phyloP scores from a whole-genome alignment of 2,329 filamentous ascomycete species.

The Talaromyces albobiverticillius region DNA sequence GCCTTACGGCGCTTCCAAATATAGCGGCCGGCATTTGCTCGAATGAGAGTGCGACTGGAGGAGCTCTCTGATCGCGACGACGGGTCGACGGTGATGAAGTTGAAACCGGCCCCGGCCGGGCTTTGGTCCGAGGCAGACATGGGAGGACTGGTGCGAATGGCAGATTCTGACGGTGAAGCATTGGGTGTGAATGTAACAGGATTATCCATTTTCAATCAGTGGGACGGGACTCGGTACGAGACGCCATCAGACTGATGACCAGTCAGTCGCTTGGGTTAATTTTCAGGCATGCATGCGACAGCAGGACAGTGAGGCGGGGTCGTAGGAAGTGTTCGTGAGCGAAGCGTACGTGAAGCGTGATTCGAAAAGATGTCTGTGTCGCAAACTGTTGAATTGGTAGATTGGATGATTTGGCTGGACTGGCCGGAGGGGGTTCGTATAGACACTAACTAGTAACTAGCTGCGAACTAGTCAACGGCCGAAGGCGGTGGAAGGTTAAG shows the following conservation, averaged over 20 bases:
- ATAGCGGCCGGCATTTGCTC: constrained; percentile 25
- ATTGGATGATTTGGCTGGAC: no score
- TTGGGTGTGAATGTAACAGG: constrained; percentile 7
- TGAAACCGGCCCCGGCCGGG: constrained; percentile 10
- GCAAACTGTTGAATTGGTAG: no score
- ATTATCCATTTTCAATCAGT: constrained; percentile 13
- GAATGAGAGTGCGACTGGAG: constrained; percentile 21
- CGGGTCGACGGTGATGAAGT: constrained; percentile 17
- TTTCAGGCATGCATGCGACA: constrained; percentile 1
- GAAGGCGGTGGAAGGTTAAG: no score
- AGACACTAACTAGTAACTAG: no score
- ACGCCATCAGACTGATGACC: constrained; percentile 11
- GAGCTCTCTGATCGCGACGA: constrained; percentile 14
- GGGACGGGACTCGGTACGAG: background rate
- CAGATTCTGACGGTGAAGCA: background rate
- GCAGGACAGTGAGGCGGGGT: background rate
- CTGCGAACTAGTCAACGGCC: no score
- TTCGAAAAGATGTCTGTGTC: no score
- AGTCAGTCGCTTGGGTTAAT: constrained; percentile 5
- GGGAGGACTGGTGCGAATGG: background rate
- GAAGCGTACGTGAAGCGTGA: no score
- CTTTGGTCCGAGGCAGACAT: constrained; percentile 1
- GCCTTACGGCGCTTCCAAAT: constrained; percentile 23
- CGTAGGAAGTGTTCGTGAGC: background rate
- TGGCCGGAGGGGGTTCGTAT: no score